Percentiles rank a stretch among this genome's conserved stretches.
Conservation (phyloP, 1,139 yeast genomes). For the Candida labiduridarum region DNA sequence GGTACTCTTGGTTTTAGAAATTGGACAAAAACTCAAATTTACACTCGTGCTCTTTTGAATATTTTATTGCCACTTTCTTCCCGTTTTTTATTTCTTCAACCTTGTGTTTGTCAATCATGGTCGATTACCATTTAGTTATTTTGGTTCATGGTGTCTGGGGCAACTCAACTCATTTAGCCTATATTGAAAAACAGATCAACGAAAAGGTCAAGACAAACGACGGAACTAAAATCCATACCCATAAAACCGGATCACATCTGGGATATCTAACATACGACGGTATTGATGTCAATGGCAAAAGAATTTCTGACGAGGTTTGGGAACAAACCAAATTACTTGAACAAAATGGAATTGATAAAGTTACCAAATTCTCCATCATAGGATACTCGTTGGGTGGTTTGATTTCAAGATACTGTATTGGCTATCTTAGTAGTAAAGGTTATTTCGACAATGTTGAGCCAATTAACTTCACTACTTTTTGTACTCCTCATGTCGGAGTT, state of each 20-base stretch:
- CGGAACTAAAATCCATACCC: constrained; percentile 42
- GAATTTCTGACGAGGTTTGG: constrained; percentile 71
- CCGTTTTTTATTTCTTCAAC: not conserved
- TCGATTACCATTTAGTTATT: constrained; percentile 58
- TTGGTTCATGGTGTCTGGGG: constrained; percentile 89
- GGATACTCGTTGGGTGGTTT: constrained; percentile 89
- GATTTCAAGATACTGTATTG: constrained; percentile 75
- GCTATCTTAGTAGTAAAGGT: constrained; percentile 58
- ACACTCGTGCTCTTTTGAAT: not conserved
- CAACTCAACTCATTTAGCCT: constrained; percentile 63
- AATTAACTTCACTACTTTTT: constrained; percentile 70
- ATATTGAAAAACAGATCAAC: constrained; percentile 48
- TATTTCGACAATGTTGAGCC: constrained; percentile 54
- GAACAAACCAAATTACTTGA: constrained; percentile 37
- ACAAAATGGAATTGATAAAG: constrained; percentile 23
- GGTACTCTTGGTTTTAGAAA: not conserved
- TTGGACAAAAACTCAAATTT: not conserved
- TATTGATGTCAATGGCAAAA: constrained; percentile 77
- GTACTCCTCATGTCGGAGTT: constrained; percentile 84
- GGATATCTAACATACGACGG: constrained; percentile 82
- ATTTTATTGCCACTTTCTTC: not conserved
- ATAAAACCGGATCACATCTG: constrained; percentile 63
- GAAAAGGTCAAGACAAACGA: constrained; percentile 18
- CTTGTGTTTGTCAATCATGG: constrained; percentile 7
- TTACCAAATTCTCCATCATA: constrained; percentile 63